Base-by-base conservation (phyloP, 768 basidiomycete species). In the Chalciporus pseudorubinellus region DNA sequence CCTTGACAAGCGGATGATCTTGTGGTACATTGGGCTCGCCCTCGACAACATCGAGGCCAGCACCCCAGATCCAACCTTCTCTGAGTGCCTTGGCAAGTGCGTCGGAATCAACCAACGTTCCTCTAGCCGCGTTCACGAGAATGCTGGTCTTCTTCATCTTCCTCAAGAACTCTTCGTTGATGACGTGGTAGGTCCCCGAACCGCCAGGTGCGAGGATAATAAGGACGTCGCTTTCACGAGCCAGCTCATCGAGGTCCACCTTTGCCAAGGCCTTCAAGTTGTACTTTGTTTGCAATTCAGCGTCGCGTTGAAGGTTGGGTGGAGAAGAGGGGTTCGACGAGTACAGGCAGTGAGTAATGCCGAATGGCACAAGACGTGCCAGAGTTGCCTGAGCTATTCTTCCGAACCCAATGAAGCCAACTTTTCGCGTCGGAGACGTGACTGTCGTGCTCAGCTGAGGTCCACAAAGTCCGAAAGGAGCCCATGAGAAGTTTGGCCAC, bases 401-500 rank as follows among this genome's bases (percentile, higher is more conserved):
- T 6, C 95, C 95, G 59, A 98, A 98, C 12, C 97, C 97, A 28
- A 98, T 75, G 72, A 98, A 97, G 1, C 92, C 94, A 2, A 85
- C 82, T 1, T 85, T 95, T 39, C 85, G 82, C 8, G 65, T 77
- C 3, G 77, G 77, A 7, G 79, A 73, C 14, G 73, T 59, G 2
- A 62, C 50, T 1, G 77, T 76, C 0, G 83, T 70, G 69, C 86
- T 84, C 18, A 90, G 70, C 64, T 93, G 91, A 1, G 83, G 88
- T 0, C 95, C 95, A 58, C 90, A 92, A 58, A 95, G 81, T 12
- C 76, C 72, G 69, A 92, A 94, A 0, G 95, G 95, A 0, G 83
- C 71, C 89, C 94, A 98, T 19, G 75, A 76, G 55, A 79, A 80
- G 34, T 69, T 68, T 1, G 90, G 84, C 95, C 95, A 99, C 85